A percentile compares a stretch with the other conserved stretches of the same genome.
phyloP scores from a whole-genome alignment of 352 stramenopile genomes.

The Pythium phragmiticola region DNA sequence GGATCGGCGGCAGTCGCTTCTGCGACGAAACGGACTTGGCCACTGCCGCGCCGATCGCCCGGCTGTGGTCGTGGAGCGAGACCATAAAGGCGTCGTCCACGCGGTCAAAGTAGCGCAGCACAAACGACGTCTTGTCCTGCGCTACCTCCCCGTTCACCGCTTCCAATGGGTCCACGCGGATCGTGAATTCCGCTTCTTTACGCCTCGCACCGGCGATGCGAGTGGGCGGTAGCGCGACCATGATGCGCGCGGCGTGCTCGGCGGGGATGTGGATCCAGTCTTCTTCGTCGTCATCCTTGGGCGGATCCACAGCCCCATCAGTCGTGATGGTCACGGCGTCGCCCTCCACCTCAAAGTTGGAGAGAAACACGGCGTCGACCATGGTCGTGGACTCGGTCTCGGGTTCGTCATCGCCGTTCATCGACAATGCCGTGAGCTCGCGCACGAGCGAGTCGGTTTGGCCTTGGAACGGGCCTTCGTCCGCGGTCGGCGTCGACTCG shows the following conservation, averaged over 20 bases:
- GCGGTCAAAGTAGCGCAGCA: conserved; percentile 54
- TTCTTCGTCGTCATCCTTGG: conserved; percentile 46
- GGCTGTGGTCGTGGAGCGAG: conserved; percentile 13
- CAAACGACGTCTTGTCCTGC: conserved; percentile 59
- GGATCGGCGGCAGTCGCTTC: background rate
- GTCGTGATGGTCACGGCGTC: background rate
- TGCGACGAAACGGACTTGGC: background rate
- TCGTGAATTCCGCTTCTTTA: conserved; percentile 71
- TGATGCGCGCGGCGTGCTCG: conserved; percentile 68
- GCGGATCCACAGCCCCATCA: conserved; percentile 3
- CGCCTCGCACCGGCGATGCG: conserved; percentile 51
- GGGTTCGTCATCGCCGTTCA: conserved; percentile 21
- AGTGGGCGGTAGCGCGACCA: conserved; percentile 60
- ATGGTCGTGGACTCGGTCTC: conserved; percentile 26
- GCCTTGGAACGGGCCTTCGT: background rate
- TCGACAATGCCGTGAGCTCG: conserved; percentile 12
- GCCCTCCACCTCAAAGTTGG: conserved; percentile 23
- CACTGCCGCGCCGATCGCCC: background rate
- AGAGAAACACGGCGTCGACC: conserved; percentile 22
- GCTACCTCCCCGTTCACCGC: background rate
- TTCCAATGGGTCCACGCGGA: conserved; percentile 28
- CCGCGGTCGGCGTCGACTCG: conserved; percentile 3
- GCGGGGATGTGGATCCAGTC: conserved; percentile 68
- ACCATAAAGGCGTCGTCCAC: conserved; percentile 31
- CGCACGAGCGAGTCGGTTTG: conserved; percentile 7